These are phyloP conservation scores for Trametes pubescens DNA, from an alignment of 1,284 basidiomycete genomes.

Conservation along the genomic window DNA sequence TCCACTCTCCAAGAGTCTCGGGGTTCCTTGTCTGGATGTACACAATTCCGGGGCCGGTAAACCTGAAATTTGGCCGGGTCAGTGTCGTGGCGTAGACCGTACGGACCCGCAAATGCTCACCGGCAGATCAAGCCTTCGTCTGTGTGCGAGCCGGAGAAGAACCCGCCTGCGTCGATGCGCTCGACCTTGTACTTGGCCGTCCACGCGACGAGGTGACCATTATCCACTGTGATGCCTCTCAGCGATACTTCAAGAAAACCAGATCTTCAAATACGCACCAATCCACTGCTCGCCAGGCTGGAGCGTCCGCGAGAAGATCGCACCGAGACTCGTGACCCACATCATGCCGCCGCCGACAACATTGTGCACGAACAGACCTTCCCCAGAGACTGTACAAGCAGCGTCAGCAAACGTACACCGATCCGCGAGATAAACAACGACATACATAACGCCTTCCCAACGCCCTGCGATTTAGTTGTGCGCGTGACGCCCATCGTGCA, in stretches of 20 bases:
- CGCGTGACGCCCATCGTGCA: constrained; percentile 39
- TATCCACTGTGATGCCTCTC: constrained; percentile 37
- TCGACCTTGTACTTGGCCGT: constrained; percentile 45
- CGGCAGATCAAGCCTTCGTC: constrained; percentile 44
- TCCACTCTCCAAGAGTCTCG: constrained; percentile 41
- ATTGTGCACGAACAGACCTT: constrained; percentile 43
- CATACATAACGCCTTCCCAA: constrained; percentile 45
- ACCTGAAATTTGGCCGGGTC: constrained; percentile 26
- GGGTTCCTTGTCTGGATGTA: constrained; percentile 46
- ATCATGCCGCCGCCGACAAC: constrained; percentile 41
- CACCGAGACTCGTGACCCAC: constrained; percentile 44
- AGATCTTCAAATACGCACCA: constrained; percentile 33
- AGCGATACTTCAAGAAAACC: not conserved
- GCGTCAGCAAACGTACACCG: not conserved
- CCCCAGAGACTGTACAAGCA: constrained; percentile 42
- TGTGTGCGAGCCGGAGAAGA: constrained; percentile 41
- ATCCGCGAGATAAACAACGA: constrained; percentile 22
- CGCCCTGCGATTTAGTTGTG: constrained; percentile 40
- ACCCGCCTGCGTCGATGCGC: constrained; percentile 43
- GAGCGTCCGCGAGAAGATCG: constrained; percentile 42
- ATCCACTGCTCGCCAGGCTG: constrained; percentile 45
- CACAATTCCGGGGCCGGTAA: constrained; percentile 44
- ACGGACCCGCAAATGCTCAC: not conserved
- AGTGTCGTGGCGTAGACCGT: not conserved
- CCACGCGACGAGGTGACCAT: constrained; percentile 47